Conservation (phyloP, 1,284 basidiomycete genomes). For the Trichosporon coremiiforme region DNA sequence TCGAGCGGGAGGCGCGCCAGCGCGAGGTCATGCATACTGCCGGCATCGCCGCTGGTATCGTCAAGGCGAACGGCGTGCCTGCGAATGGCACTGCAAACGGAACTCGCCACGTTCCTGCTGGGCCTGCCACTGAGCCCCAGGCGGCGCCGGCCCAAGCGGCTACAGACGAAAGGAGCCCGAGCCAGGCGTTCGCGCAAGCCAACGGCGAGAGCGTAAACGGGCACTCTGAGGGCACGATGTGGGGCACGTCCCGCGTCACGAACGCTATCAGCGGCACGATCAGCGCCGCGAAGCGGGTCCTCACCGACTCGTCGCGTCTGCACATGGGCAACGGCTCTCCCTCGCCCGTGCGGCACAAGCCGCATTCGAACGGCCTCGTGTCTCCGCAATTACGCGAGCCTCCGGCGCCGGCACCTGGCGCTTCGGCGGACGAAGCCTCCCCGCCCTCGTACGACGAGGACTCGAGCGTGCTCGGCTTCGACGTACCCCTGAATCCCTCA, state of each 20-base stretch:
- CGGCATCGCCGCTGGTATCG: not conserved
- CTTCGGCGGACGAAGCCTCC: not conserved
- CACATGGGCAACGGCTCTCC: not conserved
- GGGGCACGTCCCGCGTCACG: constrained; percentile 8
- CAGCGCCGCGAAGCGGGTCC: not conserved
- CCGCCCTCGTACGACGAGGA: constrained; percentile 3
- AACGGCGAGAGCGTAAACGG: not conserved
- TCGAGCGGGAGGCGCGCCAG: constrained; percentile 5
- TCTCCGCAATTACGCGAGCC: not conserved
- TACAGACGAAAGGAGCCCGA: not conserved
- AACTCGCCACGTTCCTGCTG: not conserved
- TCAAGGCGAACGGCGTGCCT: not conserved
- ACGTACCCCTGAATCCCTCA: not conserved
- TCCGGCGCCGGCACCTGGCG: not conserved
- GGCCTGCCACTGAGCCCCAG: not conserved
- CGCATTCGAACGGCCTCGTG: not conserved
- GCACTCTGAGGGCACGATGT: no score
- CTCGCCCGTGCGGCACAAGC: not conserved
- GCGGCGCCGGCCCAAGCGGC: not conserved
- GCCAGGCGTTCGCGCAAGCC: not conserved
- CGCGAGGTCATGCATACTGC: constrained; percentile 3
- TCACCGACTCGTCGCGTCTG: not conserved
- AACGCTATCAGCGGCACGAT: constrained; percentile 11
- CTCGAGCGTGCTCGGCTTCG: constrained; percentile 1
- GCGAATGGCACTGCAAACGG: not conserved